Evolutionary conservation across 768 basidiomycete genomes (phyloP).

Genomic region (Exidia glandulosa): DNA sequence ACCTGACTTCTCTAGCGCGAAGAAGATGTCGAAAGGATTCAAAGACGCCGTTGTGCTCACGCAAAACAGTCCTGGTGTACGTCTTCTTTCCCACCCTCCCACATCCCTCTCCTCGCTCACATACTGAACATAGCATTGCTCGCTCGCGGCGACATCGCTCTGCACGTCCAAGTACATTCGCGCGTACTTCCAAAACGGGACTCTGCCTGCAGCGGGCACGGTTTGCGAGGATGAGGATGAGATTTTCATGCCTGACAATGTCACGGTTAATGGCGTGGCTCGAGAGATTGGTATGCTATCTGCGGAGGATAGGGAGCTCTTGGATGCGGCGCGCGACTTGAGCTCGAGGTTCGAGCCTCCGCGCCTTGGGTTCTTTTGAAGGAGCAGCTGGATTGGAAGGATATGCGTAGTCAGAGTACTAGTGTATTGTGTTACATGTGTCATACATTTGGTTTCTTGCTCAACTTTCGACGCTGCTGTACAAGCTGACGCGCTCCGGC

Average conservation of each 20-base stretch:
- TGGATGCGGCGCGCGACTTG: no score
- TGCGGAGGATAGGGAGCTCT: background rate
- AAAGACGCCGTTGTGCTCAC: constrained; percentile 4
- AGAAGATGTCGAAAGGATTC: constrained; percentile 4
- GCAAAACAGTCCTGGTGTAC: constrained; percentile 6
- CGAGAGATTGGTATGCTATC: background rate
- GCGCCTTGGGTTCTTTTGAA: no score
- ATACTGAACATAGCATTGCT: constrained; percentile 8
- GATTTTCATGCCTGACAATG: constrained; percentile 3
- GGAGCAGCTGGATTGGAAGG: no score
- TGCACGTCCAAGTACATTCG: constrained; percentile 14
- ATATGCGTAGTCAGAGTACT: no score
- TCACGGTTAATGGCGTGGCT: background rate
- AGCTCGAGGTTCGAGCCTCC: no score
- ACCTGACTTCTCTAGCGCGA: background rate
- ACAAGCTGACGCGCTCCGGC: no score
- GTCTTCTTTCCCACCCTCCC: background rate
- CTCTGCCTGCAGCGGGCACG: constrained; percentile 12
- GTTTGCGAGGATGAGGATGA: constrained; percentile 12
- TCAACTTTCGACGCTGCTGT: no score
- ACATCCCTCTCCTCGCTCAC: background rate
- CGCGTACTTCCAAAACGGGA: constrained; percentile 16
- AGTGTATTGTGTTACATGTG: no score
- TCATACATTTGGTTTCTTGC: no score
- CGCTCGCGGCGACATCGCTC: constrained; percentile 9